Conservation (phyloP, 805 yeast species). For the Lipomyces spencermartinsiae region DNA sequence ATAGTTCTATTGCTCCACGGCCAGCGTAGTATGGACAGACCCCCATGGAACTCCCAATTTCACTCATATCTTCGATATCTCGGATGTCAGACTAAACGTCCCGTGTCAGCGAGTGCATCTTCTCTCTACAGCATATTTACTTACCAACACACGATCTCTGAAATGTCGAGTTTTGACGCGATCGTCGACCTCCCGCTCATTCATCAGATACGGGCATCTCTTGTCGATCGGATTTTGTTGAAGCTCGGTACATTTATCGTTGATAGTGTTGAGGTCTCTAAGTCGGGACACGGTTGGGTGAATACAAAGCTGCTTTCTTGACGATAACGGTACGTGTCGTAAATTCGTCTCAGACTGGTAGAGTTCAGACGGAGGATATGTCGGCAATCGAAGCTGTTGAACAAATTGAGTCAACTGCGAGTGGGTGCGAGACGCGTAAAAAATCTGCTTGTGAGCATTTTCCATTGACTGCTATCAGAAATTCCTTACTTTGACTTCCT, state of each 20-base stretch:
- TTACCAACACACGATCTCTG: constrained; percentile 57
- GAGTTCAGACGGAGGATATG: constrained; percentile 63
- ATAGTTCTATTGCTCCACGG: constrained; percentile 58
- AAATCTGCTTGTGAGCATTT: constrained; percentile 50
- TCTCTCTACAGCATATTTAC: not conserved
- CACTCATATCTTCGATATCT: constrained; percentile 80
- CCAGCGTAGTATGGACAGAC: constrained; percentile 86
- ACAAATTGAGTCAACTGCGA: constrained; percentile 86
- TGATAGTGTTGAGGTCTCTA: constrained; percentile 60
- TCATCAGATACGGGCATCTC: constrained; percentile 54
- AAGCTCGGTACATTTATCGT: constrained; percentile 80
- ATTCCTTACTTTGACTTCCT: constrained; percentile 23
- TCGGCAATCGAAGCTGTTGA: constrained; percentile 67
- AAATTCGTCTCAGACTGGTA: constrained; percentile 53
- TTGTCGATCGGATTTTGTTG: constrained; percentile 50
- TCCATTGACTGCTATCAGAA: not conserved
- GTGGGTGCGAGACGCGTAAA: constrained; percentile 85
- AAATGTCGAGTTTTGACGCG: constrained; percentile 51
- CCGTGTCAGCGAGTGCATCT: not conserved
- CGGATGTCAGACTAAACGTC: constrained; percentile 53
- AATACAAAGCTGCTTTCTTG: constrained; percentile 85
- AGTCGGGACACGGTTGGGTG: constrained; percentile 63
- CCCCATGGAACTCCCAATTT: constrained; percentile 60
- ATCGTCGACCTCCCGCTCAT: constrained; percentile 45
- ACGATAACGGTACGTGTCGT: constrained; percentile 76